Evolutionary conservation across 257 asterid genomes (phyloP).

Genomic region (Henckelia pumila): DNA sequence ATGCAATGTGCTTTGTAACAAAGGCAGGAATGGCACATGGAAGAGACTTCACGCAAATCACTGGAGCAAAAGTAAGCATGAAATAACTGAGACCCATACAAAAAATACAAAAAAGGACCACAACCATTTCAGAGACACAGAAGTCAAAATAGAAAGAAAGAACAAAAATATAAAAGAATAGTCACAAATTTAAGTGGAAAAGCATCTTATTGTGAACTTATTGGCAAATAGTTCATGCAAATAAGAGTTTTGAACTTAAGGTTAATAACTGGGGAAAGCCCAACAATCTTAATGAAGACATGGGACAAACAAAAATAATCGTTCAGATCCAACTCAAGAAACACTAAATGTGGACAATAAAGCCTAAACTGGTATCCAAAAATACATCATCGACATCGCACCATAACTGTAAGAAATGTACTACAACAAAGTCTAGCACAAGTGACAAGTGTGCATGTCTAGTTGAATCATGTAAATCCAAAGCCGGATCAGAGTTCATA

Average conservation of each 20-base stretch:
- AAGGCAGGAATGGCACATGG: neutral
- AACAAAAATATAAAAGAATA: neutral
- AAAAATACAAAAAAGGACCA: neutral
- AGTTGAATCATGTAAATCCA: neutral
- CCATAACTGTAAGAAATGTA: neutral
- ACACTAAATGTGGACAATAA: neutral
- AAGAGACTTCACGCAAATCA: slow-evolving; percentile 1
- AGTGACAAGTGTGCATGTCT: neutral
- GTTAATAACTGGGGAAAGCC: slow-evolving; percentile 14
- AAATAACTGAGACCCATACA: slow-evolving; percentile 6
- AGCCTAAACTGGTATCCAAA: neutral
- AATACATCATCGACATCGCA: neutral
- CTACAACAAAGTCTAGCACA: neutral
- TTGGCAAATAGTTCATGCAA: slow-evolving; percentile 10
- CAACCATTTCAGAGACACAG: neutral
- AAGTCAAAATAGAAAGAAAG: slow-evolving; percentile 3
- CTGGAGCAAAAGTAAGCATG: slow-evolving; percentile 1
- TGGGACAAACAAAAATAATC: neutral
- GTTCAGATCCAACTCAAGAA: neutral
- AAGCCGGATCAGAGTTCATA: neutral
- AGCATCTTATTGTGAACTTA: slow-evolving; percentile 9
- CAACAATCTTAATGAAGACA: neutral
- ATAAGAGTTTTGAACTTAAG: neutral
- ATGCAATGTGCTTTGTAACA: neutral
- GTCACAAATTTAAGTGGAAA: neutral